Base-by-base conservation (phyloP, 2,329 filamentous ascomycete genomes). In the Trichophyton equinum region DNA sequence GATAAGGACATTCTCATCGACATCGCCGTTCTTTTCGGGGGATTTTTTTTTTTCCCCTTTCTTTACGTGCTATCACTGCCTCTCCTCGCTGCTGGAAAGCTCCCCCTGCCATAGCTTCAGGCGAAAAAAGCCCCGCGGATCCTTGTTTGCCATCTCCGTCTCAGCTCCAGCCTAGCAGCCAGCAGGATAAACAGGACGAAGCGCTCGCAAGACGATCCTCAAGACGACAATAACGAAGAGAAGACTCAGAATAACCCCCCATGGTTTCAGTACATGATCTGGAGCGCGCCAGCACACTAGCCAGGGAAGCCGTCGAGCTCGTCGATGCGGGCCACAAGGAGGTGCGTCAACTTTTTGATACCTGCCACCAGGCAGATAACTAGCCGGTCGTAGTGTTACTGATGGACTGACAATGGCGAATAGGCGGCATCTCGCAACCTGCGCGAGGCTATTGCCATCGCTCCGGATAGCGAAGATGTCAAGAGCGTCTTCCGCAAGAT, bases 351-450 rank as follows among this genome's bases (percentile, higher is more conserved):
- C 18, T 38, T 44, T 62, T 46, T 62, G 27, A n/a, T 53, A 13
- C 6, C 11, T n/a, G 18, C 53, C 33, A 18, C 33, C 11, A 38
- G 33, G 9, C 11, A 38, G 33, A 38, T 7, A 38, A 9, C 6
- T 9, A 13, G 33, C 33, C 33, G 11, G 33, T 11, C 33, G 11
- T 9, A 38, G 11, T 22, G 33, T 38, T 38, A 38, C 33, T 13
- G 33, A 38, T 38, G 33, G 33, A 13, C 33, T 38, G 33, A 38
- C 33, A 44, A 25, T 25, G n/a, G n/a, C 15, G 8, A 51, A 53
- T 60, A 79, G 77, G 73, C 76, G 61, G 77, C 76, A 42, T 76
- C 76, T 47, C 69, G 76, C 64, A 78, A 77, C 65, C 71, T 79
- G 60, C 74, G 76, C 68, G 76, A 79, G 71, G 77, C 77, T n/a